Evolutionary conservation across 495 filamentous ascomycete genomes (phyloP).

Genomic region (Aspergillus kassunensis): DNA sequence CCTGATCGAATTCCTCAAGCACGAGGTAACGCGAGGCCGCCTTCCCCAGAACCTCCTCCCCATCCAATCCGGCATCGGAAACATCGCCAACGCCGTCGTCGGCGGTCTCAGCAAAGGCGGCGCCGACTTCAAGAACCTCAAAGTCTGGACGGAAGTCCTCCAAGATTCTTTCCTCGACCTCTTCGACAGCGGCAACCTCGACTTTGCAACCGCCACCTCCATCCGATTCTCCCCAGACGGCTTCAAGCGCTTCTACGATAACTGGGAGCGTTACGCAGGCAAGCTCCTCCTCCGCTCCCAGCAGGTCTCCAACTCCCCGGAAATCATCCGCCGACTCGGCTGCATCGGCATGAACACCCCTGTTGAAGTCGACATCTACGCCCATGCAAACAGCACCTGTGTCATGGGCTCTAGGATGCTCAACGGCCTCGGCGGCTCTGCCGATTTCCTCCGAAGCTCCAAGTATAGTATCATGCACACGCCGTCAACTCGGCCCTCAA

Average conservation of each 20-base stretch:
- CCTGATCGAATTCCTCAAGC: conserved; percentile 81
- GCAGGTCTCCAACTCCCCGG: conserved; percentile 87
- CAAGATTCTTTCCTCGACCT: conserved; percentile 93
- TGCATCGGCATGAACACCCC: conserved; percentile 96
- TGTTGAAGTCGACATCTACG: conserved; percentile 92
- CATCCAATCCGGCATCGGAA: conserved; percentile 86
- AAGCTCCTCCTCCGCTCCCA: conserved; percentile 86
- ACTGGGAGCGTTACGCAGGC: conserved; percentile 74
- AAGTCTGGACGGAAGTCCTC: conserved; percentile 91
- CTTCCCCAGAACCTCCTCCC: conserved; percentile 76
- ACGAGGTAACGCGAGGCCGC: conserved; percentile 73
- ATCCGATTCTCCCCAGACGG: conserved; percentile 90
- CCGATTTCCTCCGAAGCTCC: conserved; percentile 78
- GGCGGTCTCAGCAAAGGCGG: conserved; percentile 71
- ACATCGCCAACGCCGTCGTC: conserved; percentile 91
- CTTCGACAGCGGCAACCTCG: conserved; percentile 84
- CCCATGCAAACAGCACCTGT: conserved; percentile 87
- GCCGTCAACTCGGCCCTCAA: conserved; percentile 71
- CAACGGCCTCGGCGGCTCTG: conserved; percentile 84
- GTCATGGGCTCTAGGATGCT: conserved; percentile 91
- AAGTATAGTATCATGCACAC: conserved; percentile 97
- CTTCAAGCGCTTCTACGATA: conserved; percentile 88
- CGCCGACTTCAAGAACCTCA: conserved; percentile 81
- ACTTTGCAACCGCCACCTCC: conserved; percentile 88
- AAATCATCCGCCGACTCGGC: conserved; percentile 85